Conservation (phyloP, 2,329 filamentous ascomycete species). For the Pseudogymnoascus sp. region DNA sequence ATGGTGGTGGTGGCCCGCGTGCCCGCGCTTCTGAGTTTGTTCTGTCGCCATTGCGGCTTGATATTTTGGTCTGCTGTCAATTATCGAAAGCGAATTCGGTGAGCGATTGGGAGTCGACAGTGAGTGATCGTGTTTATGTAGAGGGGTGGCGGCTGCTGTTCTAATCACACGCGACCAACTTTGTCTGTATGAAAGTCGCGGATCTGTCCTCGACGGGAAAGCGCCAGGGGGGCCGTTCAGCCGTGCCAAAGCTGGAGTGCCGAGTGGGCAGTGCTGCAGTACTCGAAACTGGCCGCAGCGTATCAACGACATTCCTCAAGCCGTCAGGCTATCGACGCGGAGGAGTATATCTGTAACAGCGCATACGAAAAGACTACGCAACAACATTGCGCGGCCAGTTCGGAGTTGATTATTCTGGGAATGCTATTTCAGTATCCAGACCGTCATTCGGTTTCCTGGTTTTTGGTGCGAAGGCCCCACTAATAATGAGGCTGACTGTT, state of each 20-base stretch:
- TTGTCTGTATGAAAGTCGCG: conserved; percentile 14
- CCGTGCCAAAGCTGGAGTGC: conserved; percentile 13
- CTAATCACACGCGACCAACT: conserved; percentile 4
- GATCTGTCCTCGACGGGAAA: conserved; percentile 26
- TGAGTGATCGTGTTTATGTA: conserved; percentile 3
- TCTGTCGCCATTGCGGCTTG: conserved; percentile 24
- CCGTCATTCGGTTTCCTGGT: neutral
- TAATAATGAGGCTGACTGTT: conserved; percentile 3
- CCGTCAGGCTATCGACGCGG: neutral
- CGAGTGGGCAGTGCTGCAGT: conserved; percentile 5
- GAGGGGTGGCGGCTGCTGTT: conserved; percentile 2
- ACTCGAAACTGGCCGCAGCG: neutral
- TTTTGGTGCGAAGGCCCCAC: neutral
- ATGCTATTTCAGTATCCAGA: neutral
- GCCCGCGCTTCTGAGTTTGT: conserved; percentile 27
- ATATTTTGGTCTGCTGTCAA: neutral
- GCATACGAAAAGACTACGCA: conserved; percentile 6
- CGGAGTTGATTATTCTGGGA: conserved; percentile 2
- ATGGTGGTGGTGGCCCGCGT: conserved; percentile 49
- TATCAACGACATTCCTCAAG: conserved; percentile 8
- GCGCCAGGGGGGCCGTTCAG: conserved; percentile 19
- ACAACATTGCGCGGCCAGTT: conserved; percentile 7
- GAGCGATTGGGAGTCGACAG: neutral
- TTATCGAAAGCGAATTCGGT: neutral
- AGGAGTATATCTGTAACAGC: neutral